Conservation (phyloP, 1,139 yeast species). For the Candida sp. region DNA sequence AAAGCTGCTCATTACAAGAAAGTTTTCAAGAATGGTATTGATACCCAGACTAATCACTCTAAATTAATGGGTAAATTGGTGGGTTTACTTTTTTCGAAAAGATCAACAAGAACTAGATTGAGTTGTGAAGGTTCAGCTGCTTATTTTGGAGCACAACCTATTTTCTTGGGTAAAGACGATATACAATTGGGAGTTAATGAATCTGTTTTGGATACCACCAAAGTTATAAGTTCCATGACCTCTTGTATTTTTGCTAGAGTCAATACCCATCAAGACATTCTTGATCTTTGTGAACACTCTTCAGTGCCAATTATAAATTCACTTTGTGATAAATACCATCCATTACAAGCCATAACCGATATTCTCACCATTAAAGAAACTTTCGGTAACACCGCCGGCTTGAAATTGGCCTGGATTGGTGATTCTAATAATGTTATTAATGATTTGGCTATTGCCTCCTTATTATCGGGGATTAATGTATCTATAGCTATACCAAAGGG, state of each 20-base stretch:
- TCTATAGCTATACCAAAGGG: constrained; percentile 80
- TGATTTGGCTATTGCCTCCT: constrained; percentile 88
- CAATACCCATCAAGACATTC: constrained; percentile 77
- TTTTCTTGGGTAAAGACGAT: constrained; percentile 95
- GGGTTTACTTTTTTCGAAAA: constrained; percentile 79
- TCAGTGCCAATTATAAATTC: constrained; percentile 91
- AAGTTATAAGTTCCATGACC: constrained; percentile 91
- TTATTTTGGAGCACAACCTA: constrained; percentile 92
- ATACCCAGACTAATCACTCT: constrained; percentile 45
- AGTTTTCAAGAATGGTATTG: constrained; percentile 50
- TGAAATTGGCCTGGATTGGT: constrained; percentile 93
- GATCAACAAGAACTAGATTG: constrained; percentile 93
- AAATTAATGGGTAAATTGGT: constrained; percentile 77
- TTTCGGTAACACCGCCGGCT: constrained; percentile 55
- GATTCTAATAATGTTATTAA: constrained; percentile 95
- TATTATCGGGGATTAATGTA: constrained; percentile 81
- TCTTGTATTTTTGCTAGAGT: constrained; percentile 97
- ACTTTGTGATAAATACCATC: constrained; percentile 89
- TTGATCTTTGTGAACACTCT: constrained; percentile 70
- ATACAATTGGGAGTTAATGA: constrained; percentile 96
- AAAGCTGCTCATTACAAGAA: constrained; percentile 64
- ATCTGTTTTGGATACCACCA: constrained; percentile 81
- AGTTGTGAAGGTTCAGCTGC: constrained; percentile 94
- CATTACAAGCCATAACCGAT: constrained; percentile 94
- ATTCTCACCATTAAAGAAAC: constrained; percentile 80